Base-by-base conservation (phyloP, 768 basidiomycete species). In the Mycena indigotica region DNA sequence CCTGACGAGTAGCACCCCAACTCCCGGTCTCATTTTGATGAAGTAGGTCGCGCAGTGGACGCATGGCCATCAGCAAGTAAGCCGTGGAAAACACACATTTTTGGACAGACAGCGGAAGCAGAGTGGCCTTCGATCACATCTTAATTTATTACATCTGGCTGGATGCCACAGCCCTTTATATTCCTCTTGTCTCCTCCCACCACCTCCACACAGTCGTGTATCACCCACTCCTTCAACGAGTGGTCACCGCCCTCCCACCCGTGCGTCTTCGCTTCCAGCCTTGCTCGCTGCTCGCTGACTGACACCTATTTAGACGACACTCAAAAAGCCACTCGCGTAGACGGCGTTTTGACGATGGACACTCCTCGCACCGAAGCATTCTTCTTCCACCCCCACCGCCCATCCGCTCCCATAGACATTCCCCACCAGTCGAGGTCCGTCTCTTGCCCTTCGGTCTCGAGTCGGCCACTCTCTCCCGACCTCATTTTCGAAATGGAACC, bases 401-500 rank as follows among this genome's bases (percentile, higher is more conserved):
- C 72, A 44, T 74, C 80, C 21, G 71, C 71, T 28, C 80, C 80
- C 52, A 80, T 82, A 67, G 76, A 76, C 55, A 82, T 82, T 55
- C 80, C 80, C 17, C 25, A 24, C 6, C 25, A 24, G 23, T 26
- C 12, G 46, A 24, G 25, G 13, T 48, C 46, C 46, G 46, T 48
- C 12, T 24, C 46, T 6, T 48, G 46, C 23, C 46, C 46, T 26
- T 57, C 67, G 46, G 73, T 73, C 19, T 70, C 75, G 35, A 53
- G 61, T 45, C 67, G 70, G 39, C 62, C 74, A 39, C 66, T 65
- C 21, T 80, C 77, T 25, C 77, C 80, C 52, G 81, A 82, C 38
- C 72, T 82, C 58, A 71, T 82, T n/a, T 81, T 82, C 61, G 79
- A 80, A 48, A 82, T 82, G 81, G 82, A 81, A 21, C 80, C 81